These are phyloP conservation scores for Dimocarpus longan DNA, from an alignment of 345 rosid genomes.

Conservation along the genomic window DNA sequence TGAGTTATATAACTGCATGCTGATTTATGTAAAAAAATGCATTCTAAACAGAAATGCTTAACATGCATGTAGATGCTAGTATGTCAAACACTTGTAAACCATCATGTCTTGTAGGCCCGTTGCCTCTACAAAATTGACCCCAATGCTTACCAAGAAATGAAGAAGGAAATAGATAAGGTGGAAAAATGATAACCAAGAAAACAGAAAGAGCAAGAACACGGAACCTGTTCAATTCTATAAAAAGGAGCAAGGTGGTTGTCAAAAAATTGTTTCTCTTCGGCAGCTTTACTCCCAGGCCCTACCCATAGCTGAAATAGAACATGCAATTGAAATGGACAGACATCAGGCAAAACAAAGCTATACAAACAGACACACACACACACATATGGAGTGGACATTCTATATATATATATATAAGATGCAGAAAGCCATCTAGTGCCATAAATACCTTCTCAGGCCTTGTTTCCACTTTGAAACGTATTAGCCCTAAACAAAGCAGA, in stretches of 20 bases:
- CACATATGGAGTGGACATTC: neutral
- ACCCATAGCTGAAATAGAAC: constrained; percentile 85
- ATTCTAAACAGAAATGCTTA: neutral
- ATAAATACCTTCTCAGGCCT: constrained; percentile 86
- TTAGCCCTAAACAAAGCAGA: constrained; percentile 81
- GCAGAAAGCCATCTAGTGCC: neutral
- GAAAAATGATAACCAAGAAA: neutral
- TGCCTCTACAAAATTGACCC: neutral
- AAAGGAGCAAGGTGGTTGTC: constrained; percentile 92
- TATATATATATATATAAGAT: constrained; percentile 13
- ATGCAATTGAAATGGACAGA: constrained; percentile 18
- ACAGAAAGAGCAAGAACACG: constrained; percentile 2
- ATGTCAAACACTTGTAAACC: constrained; percentile 4
- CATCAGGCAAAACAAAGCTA: neutral
- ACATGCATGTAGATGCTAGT: neutral
- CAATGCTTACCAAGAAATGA: neutral
- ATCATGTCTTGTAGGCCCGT: neutral
- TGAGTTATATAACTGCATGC: neutral
- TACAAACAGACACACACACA: no score
- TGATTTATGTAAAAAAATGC: constrained; percentile 1
- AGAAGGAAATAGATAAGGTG: constrained; percentile 4
- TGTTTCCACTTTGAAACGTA: constrained; percentile 95
- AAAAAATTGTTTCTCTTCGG: constrained; percentile 85
- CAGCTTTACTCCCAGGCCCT: constrained; percentile 93
- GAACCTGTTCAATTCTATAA: constrained; percentile 97